Base-by-base conservation (phyloP, 345 rosid genomes). In the Arabis hirsuta region DNA sequence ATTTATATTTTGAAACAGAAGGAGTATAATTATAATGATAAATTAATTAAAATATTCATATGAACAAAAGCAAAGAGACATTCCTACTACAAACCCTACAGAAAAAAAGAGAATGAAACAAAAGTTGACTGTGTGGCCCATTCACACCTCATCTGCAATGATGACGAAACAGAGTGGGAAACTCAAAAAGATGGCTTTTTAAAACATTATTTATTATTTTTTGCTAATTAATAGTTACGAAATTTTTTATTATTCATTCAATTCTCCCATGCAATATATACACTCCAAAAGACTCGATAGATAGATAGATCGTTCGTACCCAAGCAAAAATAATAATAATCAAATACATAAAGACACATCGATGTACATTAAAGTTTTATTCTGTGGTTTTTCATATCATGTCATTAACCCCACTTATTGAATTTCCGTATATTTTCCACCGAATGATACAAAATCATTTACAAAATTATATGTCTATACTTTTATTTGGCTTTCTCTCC, bases 131-230 rank as follows among this genome's bases (percentile, higher is more conserved):
- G 56, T 55, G 69, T 69, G 67, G 61, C 67, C 76, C 80, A 64
- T 58, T 60, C 67, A 66, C 76, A 77, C 80, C 76, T 77, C 80
- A 77, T 71, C 68, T 77, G 80, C 62, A 77, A 77, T 77, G 80
- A 77, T 77, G 80, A 70, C 62, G 70, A 71, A 55, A 50, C 67
- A 71, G 72, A 71, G 67, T 77, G 80, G 67, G 80, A 65, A 65
- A 52, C 72, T n/a, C 62, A 42, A 77, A 70, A 71, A 51, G 55
- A 57, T 69, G 55, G 32, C 55, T 46, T 66, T 70, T 62, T 22
- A 31, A 9, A 44, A 19, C 10, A 3, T 60, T 61, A 50, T 55
- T 36, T 59, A 6, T 12, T 29, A 6, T 47, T 64, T 64, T 62
- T 45, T 2, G 20, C 32, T 61, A 76, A 62, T 76, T 58, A n/a